Conservation (phyloP, 1,284 basidiomycete genomes). For the Ustilago curta region DNA sequence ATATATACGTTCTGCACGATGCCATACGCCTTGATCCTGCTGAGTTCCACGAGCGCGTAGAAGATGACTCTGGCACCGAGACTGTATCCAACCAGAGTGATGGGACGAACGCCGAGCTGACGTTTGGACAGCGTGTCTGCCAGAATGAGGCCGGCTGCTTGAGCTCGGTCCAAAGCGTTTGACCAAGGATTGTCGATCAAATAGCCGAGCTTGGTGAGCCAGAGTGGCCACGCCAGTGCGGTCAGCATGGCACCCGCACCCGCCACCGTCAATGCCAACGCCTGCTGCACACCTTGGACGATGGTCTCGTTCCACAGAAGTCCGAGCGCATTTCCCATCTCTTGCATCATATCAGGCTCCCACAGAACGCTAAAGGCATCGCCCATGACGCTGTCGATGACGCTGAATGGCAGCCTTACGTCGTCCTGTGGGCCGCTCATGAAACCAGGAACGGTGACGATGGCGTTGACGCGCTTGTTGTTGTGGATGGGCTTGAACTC, state of each 20-base stretch:
- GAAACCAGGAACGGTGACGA: slow-evolving; percentile 66
- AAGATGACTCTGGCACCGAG: slow-evolving; percentile 68
- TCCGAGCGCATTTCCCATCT: slow-evolving; percentile 68
- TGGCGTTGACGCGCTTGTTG: slow-evolving; percentile 69
- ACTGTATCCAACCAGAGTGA: slow-evolving; percentile 68
- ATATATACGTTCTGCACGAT: slow-evolving; percentile 69
- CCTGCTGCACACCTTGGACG: slow-evolving; percentile 68
- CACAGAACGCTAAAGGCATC: slow-evolving; percentile 67
- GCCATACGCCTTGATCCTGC: slow-evolving; percentile 64
- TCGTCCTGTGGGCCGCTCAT: slow-evolving; percentile 66
- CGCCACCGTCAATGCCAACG: slow-evolving; percentile 65
- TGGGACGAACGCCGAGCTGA: slow-evolving; percentile 67
- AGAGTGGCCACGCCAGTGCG: slow-evolving; percentile 67
- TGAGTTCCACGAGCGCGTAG: slow-evolving; percentile 65
- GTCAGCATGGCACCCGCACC: slow-evolving; percentile 60
- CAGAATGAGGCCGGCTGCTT: slow-evolving; percentile 66
- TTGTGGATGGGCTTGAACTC: slow-evolving; percentile 68
- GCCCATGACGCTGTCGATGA: slow-evolving; percentile 68
- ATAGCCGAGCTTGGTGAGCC: slow-evolving; percentile 68
- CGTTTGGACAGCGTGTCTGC: slow-evolving; percentile 65
- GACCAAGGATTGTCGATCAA: slow-evolving; percentile 69
- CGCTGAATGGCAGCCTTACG: slow-evolving; percentile 65
- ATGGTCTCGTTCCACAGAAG: slow-evolving; percentile 69
- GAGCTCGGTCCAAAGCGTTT: slow-evolving; percentile 65
- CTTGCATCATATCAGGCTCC: slow-evolving; percentile 70